A percentile compares a stretch with the other conserved stretches of the same genome.
phyloP scores from a whole-genome alignment of 1,139 yeast species.

The Scheffersomyces lignicola region DNA sequence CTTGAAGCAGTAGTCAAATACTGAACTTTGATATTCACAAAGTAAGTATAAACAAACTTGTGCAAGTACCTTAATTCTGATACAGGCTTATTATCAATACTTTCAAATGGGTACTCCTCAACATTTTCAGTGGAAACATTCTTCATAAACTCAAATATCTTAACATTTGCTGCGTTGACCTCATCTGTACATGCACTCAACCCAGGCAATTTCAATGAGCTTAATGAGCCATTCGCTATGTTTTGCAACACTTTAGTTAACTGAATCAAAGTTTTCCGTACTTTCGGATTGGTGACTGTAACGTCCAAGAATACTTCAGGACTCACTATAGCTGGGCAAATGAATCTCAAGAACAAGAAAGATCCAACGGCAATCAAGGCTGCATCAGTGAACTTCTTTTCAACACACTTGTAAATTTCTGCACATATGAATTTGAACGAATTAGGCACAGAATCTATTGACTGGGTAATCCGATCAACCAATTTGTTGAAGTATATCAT shows the following conservation, averaged over 20 bases:
- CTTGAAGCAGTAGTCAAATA: slow-evolving; percentile 28
- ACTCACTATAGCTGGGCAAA: slow-evolving; percentile 90
- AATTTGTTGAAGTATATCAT: slow-evolving; percentile 57
- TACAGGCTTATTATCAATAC: slow-evolving; percentile 26
- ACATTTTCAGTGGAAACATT: slow-evolving; percentile 16
- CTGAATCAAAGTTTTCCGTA: slow-evolving; percentile 74
- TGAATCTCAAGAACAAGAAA: slow-evolving; percentile 76
- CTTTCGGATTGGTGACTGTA: slow-evolving; percentile 44
- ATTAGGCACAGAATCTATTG: slow-evolving; percentile 61
- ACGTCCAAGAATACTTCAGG: slow-evolving; percentile 69
- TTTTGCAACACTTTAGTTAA: slow-evolving; percentile 85
- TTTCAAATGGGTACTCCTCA: slow-evolving; percentile 30
- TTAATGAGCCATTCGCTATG: slow-evolving; percentile 76
- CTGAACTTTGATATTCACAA: slow-evolving; percentile 50
- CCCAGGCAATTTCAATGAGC: slow-evolving; percentile 61
- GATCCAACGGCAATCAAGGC: slow-evolving; percentile 81
- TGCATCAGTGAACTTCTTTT: slow-evolving; percentile 65
- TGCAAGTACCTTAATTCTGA: slow-evolving; percentile 63
- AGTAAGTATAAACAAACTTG: slow-evolving; percentile 62
- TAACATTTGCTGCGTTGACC: slow-evolving; percentile 42
- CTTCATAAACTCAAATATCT: slow-evolving; percentile 49
- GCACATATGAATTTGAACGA: slow-evolving; percentile 77
- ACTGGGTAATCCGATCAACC: slow-evolving; percentile 59
- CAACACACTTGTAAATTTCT: slow-evolving; percentile 65
- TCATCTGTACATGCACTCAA: slow-evolving; percentile 43